Conservation (phyloP, 2,329 filamentous ascomycete genomes). For the Rutstroemia sp. region DNA sequence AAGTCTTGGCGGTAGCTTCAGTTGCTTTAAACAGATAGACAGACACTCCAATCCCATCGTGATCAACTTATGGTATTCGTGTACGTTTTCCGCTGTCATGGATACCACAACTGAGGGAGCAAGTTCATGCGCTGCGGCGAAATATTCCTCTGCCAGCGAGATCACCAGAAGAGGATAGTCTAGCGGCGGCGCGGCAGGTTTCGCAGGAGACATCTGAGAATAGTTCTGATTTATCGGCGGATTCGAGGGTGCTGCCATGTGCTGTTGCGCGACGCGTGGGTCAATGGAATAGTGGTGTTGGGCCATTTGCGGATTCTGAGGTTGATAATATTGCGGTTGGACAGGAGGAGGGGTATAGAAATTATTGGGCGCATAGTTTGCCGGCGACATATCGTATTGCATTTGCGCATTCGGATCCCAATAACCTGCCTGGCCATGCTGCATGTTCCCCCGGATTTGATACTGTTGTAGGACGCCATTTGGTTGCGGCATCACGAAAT, state of each 20-base stretch:
- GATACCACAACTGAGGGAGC: conserved; percentile 42
- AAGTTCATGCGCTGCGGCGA: conserved; percentile 55
- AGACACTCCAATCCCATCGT: conserved; percentile 67
- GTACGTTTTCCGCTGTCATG: conserved; percentile 42
- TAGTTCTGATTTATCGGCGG: conserved; percentile 1
- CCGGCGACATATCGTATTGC: conserved; percentile 2
- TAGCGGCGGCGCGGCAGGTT: conserved; percentile 7
- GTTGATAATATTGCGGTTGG: conserved; percentile 11
- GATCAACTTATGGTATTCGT: conserved; percentile 65
- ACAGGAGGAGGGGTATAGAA: background rate
- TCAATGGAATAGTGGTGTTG: conserved; percentile 11
- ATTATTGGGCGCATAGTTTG: conserved; percentile 6
- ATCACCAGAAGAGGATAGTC: conserved; percentile 43
- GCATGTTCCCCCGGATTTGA: conserved; percentile 3
- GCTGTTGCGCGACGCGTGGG: conserved; percentile 1
- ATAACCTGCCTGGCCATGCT: background rate
- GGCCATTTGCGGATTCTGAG: conserved; percentile 8
- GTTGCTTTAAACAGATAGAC: conserved; percentile 58
- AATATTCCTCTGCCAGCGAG: conserved; percentile 69
- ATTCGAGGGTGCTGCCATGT: conserved; percentile 1
- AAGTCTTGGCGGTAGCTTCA: conserved; percentile 52
- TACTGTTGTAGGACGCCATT: conserved; percentile 5
- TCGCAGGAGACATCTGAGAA: conserved; percentile 7
- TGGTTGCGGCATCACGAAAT: conserved; percentile 1
- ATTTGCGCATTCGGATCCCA: conserved; percentile 4